A percentile compares a stretch with the other conserved stretches of the same genome.
Conservation (phyloP, 2,329 filamentous ascomycete genomes). For the Myriosclerotinia curreyana region DNA sequence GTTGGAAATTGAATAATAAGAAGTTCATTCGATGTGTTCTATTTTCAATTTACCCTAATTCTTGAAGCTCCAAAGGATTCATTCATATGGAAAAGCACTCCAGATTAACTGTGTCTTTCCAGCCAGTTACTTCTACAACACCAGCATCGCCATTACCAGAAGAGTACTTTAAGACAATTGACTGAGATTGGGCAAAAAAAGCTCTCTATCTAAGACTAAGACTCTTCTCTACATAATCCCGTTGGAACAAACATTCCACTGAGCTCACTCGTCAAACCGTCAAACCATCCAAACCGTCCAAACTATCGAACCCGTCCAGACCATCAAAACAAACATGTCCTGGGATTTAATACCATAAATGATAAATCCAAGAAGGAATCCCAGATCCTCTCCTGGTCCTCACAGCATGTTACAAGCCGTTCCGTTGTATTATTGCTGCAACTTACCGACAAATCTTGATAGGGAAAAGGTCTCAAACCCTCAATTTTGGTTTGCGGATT, state of each 20-base stretch:
- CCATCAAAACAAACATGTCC: not conserved
- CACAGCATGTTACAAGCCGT: conserved; percentile 27
- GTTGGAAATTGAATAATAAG: not conserved
- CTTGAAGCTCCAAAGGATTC: no score
- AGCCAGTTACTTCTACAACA: no score
- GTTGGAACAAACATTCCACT: not conserved
- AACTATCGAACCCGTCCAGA: no score
- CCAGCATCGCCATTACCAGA: no score
- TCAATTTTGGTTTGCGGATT: conserved; percentile 9
- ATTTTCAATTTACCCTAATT: no score
- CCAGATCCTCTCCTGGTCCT: conserved; percentile 16
- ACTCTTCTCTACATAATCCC: not conserved
- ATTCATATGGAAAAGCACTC: no score
- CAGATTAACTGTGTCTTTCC: no score
- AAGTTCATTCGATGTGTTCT: not conserved
- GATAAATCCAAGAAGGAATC: conserved; percentile 4
- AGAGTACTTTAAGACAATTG: not conserved
- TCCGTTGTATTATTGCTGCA: conserved; percentile 21
- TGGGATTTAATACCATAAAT: not conserved
- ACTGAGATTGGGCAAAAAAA: not conserved
- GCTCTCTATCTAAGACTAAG: no score
- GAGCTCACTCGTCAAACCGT: no score
- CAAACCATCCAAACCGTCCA: not conserved
- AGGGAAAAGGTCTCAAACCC: conserved; percentile 22
- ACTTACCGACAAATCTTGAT: conserved; percentile 26